These are phyloP conservation scores for Colletotrichum sp. DNA, from an alignment of 2,329 filamentous ascomycete genomes.

Conservation along the genomic window DNA sequence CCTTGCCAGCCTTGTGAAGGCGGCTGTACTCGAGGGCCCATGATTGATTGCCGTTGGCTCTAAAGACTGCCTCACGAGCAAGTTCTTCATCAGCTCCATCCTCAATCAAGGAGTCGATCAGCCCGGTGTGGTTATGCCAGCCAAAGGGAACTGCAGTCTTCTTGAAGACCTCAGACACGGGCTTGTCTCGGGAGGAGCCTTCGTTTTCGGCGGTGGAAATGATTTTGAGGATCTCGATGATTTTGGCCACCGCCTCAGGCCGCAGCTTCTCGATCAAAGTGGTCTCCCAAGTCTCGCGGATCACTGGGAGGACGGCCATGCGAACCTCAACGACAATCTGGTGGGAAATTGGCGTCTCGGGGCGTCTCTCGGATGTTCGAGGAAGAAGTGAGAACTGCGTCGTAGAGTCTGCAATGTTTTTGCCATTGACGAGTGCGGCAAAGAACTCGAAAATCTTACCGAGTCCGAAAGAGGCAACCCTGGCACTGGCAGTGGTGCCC, in stretches of 20 bases:
- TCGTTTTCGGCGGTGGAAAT: slow-evolving; percentile 83
- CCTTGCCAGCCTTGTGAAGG: slow-evolving; percentile 61
- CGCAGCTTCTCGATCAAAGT: slow-evolving; percentile 81
- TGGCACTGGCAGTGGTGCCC: slow-evolving; percentile 13
- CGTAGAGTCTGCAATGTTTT: slow-evolving; percentile 78
- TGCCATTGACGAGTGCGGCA: slow-evolving; percentile 74
- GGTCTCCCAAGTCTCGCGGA: slow-evolving; percentile 85
- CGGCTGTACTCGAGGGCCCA: slow-evolving; percentile 77
- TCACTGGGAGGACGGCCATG: slow-evolving; percentile 76
- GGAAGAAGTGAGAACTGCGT: slow-evolving; percentile 54
- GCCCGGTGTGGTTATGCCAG: slow-evolving; percentile 39
- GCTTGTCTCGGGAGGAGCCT: slow-evolving; percentile 39
- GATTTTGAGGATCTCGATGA: slow-evolving; percentile 83
- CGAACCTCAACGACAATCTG: slow-evolving; percentile 90
- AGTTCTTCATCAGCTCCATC: slow-evolving; percentile 64
- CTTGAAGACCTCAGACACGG: slow-evolving; percentile 46
- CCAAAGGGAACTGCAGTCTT: slow-evolving; percentile 48
- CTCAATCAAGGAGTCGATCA: slow-evolving; percentile 36
- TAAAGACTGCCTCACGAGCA: slow-evolving; percentile 79
- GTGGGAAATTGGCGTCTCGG: slow-evolving; percentile 51
- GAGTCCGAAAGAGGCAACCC: slow-evolving; percentile 54
- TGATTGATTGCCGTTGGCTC: slow-evolving; percentile 71
- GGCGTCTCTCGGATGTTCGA: slow-evolving; percentile 44
- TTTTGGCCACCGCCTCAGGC: slow-evolving; percentile 74
- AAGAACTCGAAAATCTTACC: slow-evolving; percentile 89